Evolutionary conservation across 23 red algal genomes (phyloP).

Genomic region (Gracilariopsis chorda): DNA sequence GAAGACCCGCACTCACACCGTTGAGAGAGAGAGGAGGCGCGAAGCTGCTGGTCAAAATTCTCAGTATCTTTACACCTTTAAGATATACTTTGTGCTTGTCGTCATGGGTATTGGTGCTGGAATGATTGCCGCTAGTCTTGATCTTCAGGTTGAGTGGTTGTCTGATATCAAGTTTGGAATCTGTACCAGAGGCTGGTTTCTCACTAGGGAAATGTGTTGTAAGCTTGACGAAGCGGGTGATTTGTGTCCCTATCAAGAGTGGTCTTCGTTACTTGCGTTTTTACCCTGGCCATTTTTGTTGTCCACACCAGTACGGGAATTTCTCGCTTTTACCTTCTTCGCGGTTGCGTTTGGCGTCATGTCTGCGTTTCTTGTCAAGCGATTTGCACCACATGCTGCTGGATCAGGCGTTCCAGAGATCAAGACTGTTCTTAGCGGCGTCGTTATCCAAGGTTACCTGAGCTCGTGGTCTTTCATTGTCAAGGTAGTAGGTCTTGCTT

Average conservation of each 20-base stretch:
- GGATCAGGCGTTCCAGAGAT: conserved; percentile 94
- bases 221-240: conserved; percentile 16
- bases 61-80: conserved; percentile 37
- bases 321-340: conserved; percentile 7
- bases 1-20: conserved; percentile 47
- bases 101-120: conserved; percentile 60
- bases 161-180: conserved; percentile 81
- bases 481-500: conserved; percentile 80
- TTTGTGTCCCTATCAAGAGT: conserved; percentile 38
- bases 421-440: conserved; percentile 84
- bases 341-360: conserved; percentile 42
- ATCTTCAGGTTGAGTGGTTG: conserved; percentile 78
- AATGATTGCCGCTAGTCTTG: conserved; percentile 68
- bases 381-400: conserved; percentile 89
- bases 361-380: conserved; percentile 62
- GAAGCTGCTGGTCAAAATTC: conserved; percentile 1
- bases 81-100: conserved; percentile 64
- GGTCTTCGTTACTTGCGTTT: conserved; percentile 28
- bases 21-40: conserved; percentile 23
- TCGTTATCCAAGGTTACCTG: conserved; percentile 71
- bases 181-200: conserved; percentile 64
- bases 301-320: not conserved
- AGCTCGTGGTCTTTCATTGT: conserved; percentile 68
- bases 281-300: conserved; percentile 16
- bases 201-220: conserved; percentile 76